These are phyloP conservation scores for Geotrichum citri-aurantii DNA, from an alignment of 1,139 yeast species.

Conservation along the genomic window DNA sequence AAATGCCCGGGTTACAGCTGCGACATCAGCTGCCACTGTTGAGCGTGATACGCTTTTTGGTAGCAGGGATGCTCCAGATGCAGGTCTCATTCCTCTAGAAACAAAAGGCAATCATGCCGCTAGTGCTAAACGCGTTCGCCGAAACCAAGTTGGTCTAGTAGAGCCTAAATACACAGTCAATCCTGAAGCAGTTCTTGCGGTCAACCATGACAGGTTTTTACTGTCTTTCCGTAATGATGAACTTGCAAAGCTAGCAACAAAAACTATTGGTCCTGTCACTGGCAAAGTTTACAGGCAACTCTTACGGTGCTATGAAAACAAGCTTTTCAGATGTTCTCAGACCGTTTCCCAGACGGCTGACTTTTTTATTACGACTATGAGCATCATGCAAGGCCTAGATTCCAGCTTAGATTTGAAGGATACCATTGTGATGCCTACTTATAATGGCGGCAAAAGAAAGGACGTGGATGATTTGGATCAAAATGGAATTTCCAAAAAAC, in stretches of 20 bases:
- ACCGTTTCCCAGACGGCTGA: conserved; percentile 28
- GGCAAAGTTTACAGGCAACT: conserved; percentile 59
- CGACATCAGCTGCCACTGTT: conserved; percentile 53
- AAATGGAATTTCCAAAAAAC: conserved; percentile 12
- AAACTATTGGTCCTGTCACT: conserved; percentile 65
- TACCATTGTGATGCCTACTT: conserved; percentile 20
- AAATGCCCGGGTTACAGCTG: conserved; percentile 28
- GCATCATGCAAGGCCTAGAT: conserved; percentile 31
- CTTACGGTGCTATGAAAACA: conserved; percentile 50
- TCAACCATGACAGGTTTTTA: conserved; percentile 62
- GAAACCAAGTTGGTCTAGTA: conserved; percentile 6
- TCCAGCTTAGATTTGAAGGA: conserved; percentile 28
- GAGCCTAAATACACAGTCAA: conserved; percentile 23
- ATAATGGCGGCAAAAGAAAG: conserved; percentile 8
- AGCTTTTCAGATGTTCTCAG: conserved; percentile 29
- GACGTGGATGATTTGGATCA: conserved; percentile 10
- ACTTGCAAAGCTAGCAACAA: conserved; percentile 55
- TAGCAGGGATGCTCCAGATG: conserved; percentile 24
- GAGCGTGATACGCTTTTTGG: conserved; percentile 37
- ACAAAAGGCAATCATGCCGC: conserved; percentile 24
- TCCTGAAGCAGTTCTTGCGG: conserved; percentile 46
- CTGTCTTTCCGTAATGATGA: conserved; percentile 62
- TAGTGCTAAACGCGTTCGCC: conserved; percentile 10
- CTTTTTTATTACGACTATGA: conserved; percentile 33
- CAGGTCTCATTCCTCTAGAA: conserved; percentile 24